Percentiles rank a stretch among this genome's conserved stretches.
phyloP scores from a whole-genome alignment of 1,284 basidiomycete species.

The Coniophora puteana region DNA sequence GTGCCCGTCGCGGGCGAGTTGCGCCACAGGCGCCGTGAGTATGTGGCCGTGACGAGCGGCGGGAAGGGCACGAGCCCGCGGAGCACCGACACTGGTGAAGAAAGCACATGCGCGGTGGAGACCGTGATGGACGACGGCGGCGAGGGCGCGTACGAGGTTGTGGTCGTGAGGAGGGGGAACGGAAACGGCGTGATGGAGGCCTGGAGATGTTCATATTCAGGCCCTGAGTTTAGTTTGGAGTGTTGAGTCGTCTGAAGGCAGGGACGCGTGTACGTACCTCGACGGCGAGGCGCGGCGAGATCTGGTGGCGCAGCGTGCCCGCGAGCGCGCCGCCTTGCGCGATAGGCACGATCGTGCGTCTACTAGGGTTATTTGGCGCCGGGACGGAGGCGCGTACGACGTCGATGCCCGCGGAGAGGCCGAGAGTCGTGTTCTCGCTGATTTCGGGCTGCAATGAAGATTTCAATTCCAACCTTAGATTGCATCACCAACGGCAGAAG shows the following conservation, averaged over 20 bases:
- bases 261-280: slow-evolving; percentile 33
- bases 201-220: slow-evolving; percentile 25
- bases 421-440: slow-evolving; percentile 34
- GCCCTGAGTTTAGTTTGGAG: slow-evolving; percentile 6
- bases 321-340: slow-evolving; percentile 40
- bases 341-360: slow-evolving; percentile 18
- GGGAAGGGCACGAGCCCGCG: no score
- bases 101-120: slow-evolving; percentile 28
- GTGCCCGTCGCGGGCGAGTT: no score
- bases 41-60: no score
- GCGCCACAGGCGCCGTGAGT: no score
- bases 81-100: no score
- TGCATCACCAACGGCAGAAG: slow-evolving; percentile 11
- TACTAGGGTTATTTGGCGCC: no score
- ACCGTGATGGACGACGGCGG: slow-evolving; percentile 26
- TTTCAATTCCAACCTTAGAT: slow-evolving; percentile 19
- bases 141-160: slow-evolving; percentile 22
- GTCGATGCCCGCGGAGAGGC: slow-evolving; percentile 29
- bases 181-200: slow-evolving; percentile 35
- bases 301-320: slow-evolving; percentile 62
- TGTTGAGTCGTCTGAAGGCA: slow-evolving; percentile 20
- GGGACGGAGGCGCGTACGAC: no score
- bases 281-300: slow-evolving; percentile 49
- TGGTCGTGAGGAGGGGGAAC: slow-evolving; percentile 36
- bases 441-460: slow-evolving; percentile 34